Evolutionary conservation across 1,284 basidiomycete species (phyloP), one percentile per base, ranked within the genome.

Genomic region (Heimioporus retisporus): DNA sequence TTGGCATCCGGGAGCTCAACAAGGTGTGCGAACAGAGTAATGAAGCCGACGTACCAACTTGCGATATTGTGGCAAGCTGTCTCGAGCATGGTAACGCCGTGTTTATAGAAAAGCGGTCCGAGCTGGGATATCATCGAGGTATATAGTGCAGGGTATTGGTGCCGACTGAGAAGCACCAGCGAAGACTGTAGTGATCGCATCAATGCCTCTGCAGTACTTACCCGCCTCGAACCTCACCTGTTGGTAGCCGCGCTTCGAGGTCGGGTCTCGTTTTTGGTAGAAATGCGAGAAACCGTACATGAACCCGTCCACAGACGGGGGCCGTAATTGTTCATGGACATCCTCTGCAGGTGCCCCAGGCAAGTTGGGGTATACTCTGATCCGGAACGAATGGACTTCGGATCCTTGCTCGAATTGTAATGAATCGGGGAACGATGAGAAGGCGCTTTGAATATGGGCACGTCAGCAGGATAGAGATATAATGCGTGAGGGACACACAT

Each of bases 361-460:
- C 13, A 68, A 67, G 56, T 68, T 35, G 35, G 69, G 70, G 35
- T 78, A 77, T 66, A 86, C 85, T 63, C 90, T 86, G 63, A 93
- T 85, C 56, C 91, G 86, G 77, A 94, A 94, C 0, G 92, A 94
- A 75, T 94, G 92, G 4, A 84, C 84, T 74, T 91, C 87, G 2
- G 88, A 88, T 14, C 93, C 89, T 79, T 95, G 85, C 59, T 93
- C 90, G 66, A 94, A 94, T 62, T 94, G 90, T 1, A 90, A 82
- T 0, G 95, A 96, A 75, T 98, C 97, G 0, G 97, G 97, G 75
- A 99, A 96, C 0, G 96, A 91, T 0, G 95, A 96, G 81, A 99
- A 99, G 8, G 96, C 96, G 64, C 96, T 96, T 66, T 46, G 62
- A 23, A 25, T 18, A 40, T n/a, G 59, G 55, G 3, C 5, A 31